Conservation (phyloP, 148 eudicot species). For the Pouteria glomerata region DNA sequence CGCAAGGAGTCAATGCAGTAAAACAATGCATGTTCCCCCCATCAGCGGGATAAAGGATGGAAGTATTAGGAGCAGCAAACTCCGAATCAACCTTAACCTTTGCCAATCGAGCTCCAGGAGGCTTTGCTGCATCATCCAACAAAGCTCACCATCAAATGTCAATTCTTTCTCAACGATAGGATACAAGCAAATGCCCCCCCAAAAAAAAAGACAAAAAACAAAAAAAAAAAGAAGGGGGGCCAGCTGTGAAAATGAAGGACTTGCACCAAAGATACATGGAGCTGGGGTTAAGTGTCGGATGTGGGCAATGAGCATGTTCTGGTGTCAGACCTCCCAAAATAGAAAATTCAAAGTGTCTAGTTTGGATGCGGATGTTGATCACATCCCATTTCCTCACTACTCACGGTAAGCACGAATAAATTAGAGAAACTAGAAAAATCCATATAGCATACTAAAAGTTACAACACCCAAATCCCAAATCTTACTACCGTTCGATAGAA, state of each 20-base stretch:
- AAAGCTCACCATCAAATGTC: background rate
- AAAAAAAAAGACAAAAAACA: too few species aligned
- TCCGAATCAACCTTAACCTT: slow-evolving; percentile 56
- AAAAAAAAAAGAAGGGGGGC: background rate
- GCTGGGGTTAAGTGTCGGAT: too few species aligned
- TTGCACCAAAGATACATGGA: background rate
- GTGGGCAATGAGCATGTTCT: too few species aligned
- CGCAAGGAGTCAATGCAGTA: slow-evolving; percentile 73
- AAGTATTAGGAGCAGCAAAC: slow-evolving; percentile 60
- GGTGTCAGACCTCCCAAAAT: too few species aligned
- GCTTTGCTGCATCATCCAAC: background rate
- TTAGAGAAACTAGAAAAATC: too few species aligned
- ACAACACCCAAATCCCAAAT: background rate
- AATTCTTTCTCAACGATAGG: background rate
- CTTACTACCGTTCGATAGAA: background rate
- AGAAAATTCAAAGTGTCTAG: too few species aligned
- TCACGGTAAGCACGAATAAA: too few species aligned
- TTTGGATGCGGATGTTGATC: too few species aligned
- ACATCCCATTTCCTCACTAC: too few species aligned
- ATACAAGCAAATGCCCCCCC: background rate
- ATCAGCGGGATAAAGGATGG: slow-evolving; percentile 69
- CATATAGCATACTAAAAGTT: too few species aligned
- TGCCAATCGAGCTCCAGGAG: slow-evolving; percentile 42
- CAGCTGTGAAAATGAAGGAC: background rate
- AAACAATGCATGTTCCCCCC: slow-evolving; percentile 95